Percentiles rank a stretch among this genome's conserved stretches.
These are phyloP conservation scores for Podila minutissima DNA, from an alignment of 192 early-diverging fungal species.

Conservation along the genomic window DNA sequence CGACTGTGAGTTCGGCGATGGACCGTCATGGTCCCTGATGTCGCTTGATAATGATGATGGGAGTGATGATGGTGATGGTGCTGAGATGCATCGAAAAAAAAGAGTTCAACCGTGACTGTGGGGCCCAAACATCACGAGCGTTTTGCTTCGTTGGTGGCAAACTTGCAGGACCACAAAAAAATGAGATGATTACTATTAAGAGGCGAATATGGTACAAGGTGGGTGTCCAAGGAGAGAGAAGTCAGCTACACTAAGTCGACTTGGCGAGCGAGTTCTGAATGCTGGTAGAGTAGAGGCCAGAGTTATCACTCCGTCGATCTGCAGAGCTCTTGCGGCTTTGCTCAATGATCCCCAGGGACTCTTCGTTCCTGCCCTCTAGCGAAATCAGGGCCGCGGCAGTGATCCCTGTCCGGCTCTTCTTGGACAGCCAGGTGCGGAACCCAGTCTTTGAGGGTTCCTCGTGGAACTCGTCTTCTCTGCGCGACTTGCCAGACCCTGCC, in stretches of 20 bases:
- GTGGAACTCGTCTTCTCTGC: constrained; percentile 7
- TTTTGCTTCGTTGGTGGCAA: too few species aligned
- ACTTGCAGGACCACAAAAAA: too few species aligned
- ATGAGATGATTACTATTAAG: too few species aligned
- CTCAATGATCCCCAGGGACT: constrained; percentile 39
- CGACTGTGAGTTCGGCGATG: neutral
- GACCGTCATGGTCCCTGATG: too few species aligned
- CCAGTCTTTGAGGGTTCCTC: constrained; percentile 23
- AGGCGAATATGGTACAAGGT: too few species aligned
- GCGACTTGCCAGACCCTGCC: neutral
- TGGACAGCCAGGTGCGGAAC: constrained; percentile 22
- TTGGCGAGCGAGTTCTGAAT: neutral
- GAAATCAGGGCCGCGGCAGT: constrained; percentile 15
- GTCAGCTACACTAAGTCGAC: neutral
- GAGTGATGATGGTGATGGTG: too few species aligned
- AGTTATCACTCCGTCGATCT: constrained; percentile 31
- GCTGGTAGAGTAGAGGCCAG: constrained; percentile 17
- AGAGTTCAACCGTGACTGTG: neutral
- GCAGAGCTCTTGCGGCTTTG: constrained; percentile 40
- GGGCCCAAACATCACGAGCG: too few species aligned
- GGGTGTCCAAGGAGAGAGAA: too few species aligned
- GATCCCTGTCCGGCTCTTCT: constrained; percentile 20
- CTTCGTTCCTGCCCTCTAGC: constrained; percentile 12
- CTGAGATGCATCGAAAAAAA: neutral
- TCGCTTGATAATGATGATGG: too few species aligned